Evolutionary conservation across 176 grass and related monocot genomes (phyloP).

Genomic region (Alloteropsis semialata): DNA sequence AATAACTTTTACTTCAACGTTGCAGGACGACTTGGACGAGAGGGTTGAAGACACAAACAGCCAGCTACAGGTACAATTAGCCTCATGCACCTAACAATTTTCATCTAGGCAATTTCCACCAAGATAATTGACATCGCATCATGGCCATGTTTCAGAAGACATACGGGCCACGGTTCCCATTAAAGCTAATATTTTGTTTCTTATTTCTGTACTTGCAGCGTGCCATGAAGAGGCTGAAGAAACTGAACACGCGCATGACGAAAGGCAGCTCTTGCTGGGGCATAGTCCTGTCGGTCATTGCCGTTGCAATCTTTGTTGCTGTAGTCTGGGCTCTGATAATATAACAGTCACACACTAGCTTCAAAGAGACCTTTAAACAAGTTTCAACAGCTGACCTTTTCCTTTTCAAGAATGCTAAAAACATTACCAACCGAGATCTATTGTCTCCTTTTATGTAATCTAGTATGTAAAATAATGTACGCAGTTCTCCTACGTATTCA

Average conservation of each 20-base stretch:
- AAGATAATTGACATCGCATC: background rate
- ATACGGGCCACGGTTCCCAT: background rate
- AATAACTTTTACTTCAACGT: background rate
- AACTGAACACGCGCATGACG: conserved; percentile 43
- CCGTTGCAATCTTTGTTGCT: conserved; percentile 34
- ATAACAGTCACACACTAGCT: background rate
- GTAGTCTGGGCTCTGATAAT: conserved; percentile 49
- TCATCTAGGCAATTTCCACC: background rate
- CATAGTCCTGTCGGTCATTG: conserved; percentile 39
- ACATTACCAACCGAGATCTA: background rate
- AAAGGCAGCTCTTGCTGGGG: conserved; percentile 46
- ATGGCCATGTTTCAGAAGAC: background rate
- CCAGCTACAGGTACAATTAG: conserved; percentile 40
- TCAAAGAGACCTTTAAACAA: background rate
- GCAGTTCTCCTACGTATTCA: too few species aligned
- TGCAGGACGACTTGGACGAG: conserved; percentile 70
- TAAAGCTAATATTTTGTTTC: background rate
- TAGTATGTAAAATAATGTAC: too few species aligned
- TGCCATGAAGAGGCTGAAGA: conserved; percentile 46
- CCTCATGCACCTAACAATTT: background rate
- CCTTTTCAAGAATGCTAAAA: background rate
- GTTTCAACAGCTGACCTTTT: background rate
- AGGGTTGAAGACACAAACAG: conserved; percentile 49
- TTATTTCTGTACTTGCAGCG: conserved; percentile 33
- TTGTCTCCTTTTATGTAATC: too few species aligned